Percentiles rank a stretch among this genome's conserved stretches.
phyloP scores from a whole-genome alignment of 139 green algal genomes.

The Chlamydomonas applanata region DNA sequence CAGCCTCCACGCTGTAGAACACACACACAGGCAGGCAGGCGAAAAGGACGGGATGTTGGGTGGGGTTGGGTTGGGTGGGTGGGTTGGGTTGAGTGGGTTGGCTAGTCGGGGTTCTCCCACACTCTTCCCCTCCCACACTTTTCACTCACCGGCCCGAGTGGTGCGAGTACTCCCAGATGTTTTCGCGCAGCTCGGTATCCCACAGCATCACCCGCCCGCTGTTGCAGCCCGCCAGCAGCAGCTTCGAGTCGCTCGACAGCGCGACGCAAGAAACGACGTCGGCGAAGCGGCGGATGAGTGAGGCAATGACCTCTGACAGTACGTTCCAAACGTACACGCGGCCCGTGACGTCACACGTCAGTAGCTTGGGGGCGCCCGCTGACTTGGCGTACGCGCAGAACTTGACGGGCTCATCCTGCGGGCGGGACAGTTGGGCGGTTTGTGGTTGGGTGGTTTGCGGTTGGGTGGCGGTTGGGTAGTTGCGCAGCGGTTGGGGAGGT shows the following conservation, averaged over 20 bases:
- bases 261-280: conserved; percentile 13
- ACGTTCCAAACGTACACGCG: conserved; percentile 43
- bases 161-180: conserved; percentile 48
- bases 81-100: too few relatives aligned
- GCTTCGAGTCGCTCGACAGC: conserved; percentile 14
- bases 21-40: too few relatives aligned
- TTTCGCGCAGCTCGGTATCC: conserved; percentile 36
- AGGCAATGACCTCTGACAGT: conserved; percentile 37
- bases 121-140: too few relatives aligned
- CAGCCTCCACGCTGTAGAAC: conserved; percentile 32
- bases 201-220: conserved; percentile 49
- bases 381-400: conserved; percentile 31
- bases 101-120: too few relatives aligned
- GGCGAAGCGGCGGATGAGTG: conserved; percentile 32
- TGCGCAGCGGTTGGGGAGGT: too few relatives aligned
- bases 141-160: conserved; percentile 12
- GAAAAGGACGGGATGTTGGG: too few relatives aligned
- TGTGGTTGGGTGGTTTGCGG: too few relatives aligned
- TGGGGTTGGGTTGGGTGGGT: too few relatives aligned
- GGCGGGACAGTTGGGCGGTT: too few relatives aligned
- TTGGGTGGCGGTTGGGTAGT: too few relatives aligned
- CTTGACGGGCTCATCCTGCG: conserved; percentile 50
- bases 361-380: conserved; percentile 16
- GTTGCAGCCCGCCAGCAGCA: conserved; percentile 29
- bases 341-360: conserved; percentile 35